Base-by-base conservation (phyloP, 148 eudicot species). In the Nepenthes mirabilis region DNA sequence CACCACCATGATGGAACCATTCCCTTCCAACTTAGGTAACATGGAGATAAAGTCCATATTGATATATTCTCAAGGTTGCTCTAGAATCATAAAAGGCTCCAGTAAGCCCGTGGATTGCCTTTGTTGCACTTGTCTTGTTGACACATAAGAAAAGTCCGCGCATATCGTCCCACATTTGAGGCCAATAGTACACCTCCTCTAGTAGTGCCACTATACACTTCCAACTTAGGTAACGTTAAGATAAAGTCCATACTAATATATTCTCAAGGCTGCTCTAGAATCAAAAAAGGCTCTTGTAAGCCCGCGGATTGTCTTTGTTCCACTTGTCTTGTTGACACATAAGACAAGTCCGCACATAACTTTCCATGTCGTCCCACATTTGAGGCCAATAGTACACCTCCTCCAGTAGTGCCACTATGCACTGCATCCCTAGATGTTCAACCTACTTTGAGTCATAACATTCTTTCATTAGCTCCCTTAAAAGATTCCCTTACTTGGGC, bases 401-500 rank as follows among this genome's bases (percentile, higher is more conserved):
- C 3, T 65, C 52, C 0, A 74, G 1, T 0, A 74, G 37, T 0
- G 55, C 55, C 13, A 68, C 1, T 0, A 59, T 69, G 0, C 66
- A 3, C 2, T 50, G 14, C 2, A 43, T 45, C 0, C 67, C 43
- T 11, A 60, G 64, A 56, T 74, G 70, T 0, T 67, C 65, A 1
- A 65, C 65, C 77, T 69, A 73, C 9, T 9, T 6, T 2, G 64
- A 23, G 57, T 63, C 68, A 13, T 74, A 73, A 6, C 66, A 65
- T 34, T 69, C 66, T 52, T 56, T 60, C 14, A 74, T 36, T 2
- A 64, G 8, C 13, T 43, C 47, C 2, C 36, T 6, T 4, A 35
- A 0, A 1, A 68, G 14, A 5, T 34, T 49, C 0, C 34, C 56
- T 56, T 66, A 56, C 36, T 36, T 61, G 1, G 72, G 72, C 37